phyloP scores from a whole-genome alignment of 257 asterid species.

The Ballota nigra region DNA sequence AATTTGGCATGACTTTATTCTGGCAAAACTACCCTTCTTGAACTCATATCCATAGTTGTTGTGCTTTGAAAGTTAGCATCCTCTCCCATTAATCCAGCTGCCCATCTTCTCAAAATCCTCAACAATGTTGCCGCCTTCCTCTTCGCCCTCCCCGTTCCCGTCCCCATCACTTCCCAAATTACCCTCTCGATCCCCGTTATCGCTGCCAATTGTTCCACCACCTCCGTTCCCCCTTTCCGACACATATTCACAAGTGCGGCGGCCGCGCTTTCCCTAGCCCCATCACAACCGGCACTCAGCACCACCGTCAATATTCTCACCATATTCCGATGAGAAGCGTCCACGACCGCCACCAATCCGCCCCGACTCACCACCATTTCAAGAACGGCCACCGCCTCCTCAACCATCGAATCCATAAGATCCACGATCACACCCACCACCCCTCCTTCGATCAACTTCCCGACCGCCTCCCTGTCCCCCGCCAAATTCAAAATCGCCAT shows the following conservation, averaged over 20 bases:
- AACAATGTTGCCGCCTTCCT: slow-evolving; percentile 74
- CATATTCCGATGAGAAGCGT: slow-evolving; percentile 38
- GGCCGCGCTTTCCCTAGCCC: slow-evolving; percentile 63
- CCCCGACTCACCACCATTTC: slow-evolving; percentile 78
- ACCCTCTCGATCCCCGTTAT: slow-evolving; percentile 59
- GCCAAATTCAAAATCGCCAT: slow-evolving; percentile 75
- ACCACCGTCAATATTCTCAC: slow-evolving; percentile 38
- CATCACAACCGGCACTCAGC: slow-evolving; percentile 60
- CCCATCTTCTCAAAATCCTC: slow-evolving; percentile 85
- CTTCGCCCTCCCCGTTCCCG: slow-evolving; percentile 67
- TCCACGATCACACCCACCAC: slow-evolving; percentile 57
- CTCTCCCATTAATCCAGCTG: slow-evolving; percentile 56
- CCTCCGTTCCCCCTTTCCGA: slow-evolving; percentile 73
- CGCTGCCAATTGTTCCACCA: slow-evolving; percentile 60
- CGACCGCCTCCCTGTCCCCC: slow-evolving; percentile 63
- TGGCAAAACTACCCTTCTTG: slow-evolving; percentile 54
- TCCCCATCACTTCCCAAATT: slow-evolving; percentile 79
- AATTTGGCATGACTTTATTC: slow-evolving; percentile 21
- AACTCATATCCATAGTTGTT: slow-evolving; percentile 35
- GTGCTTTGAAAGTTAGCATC: slow-evolving; percentile 28
- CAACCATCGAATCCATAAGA: slow-evolving; percentile 46
- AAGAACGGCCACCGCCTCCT: slow-evolving; percentile 69
- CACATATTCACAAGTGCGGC: slow-evolving; percentile 72
- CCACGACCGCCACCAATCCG: slow-evolving; percentile 59
- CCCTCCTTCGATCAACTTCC: slow-evolving; percentile 62